Base-by-base conservation (phyloP, 495 filamentous ascomycete species). In the Oleoguttula mirabilis region DNA sequence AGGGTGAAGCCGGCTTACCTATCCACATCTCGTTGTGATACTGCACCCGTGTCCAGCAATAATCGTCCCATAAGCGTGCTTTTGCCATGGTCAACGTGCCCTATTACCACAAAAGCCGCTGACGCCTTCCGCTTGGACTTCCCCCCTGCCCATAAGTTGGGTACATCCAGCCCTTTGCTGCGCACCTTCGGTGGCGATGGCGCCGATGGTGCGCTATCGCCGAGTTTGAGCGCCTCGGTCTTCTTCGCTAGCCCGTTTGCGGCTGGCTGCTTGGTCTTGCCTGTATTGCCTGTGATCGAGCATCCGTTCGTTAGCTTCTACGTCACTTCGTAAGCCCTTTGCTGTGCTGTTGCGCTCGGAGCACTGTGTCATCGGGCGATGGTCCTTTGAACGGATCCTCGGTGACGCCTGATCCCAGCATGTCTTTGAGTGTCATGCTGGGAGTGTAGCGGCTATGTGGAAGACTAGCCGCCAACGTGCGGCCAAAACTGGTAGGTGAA, bases 51-150 rank as follows among this genome's bases (percentile, higher is more conserved):
- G 55, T 96, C 92, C 22, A 84, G 80, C 14, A 98, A 68, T n/a
- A 98, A 64, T 12, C 90, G 76, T 8, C 90, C 90, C 92, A 96
- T 96, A 14, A 98, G 68, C 12, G 90, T 98, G 62, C 86, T 94
- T 63, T 98, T 98, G 21, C 90, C 90, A 32, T 88, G 86, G 62
- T 98, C 90, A 33, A 98, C 90, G 62, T 98, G 90, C 25, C 90
- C 86, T 54, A 98, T 88, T 4, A 98, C 90, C 10, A 95, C 88
- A 65, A 98, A 96, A 54, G 85, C 95, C 35, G 85, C 87, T 25
- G 73, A 75, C 42, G 80, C 80, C 61, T 95, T 98, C 48, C 67
- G 67, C 28, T 75, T 77, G 17, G 72, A 68, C 44, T 80, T 86
- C 53, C 79, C 72, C 54, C 82, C 90, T 50, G 88, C 88, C 32